Evolutionary conservation across 352 stramenopile genomes (phyloP), one percentile per base, ranked within the genome.

Genomic region (Globisporangium spinosum): DNA sequence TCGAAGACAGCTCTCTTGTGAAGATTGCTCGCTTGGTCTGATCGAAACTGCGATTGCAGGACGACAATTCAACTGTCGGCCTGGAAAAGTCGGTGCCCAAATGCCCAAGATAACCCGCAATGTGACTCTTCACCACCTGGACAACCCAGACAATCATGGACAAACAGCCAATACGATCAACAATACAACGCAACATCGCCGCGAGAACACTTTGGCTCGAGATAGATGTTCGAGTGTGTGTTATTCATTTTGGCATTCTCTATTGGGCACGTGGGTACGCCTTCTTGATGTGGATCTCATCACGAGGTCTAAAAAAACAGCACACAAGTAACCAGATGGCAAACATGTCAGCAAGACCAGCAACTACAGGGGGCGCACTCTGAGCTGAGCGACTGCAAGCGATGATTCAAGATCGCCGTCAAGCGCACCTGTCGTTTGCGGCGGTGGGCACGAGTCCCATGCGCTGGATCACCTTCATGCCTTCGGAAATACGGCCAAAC

Each of bases 391-490:
- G 17, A 20, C 12, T 5, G 6, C 12, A 20, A 3, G 20, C 51
- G 51, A 58, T 34, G 51, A 20, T 13, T 29, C 63, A 43, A 64
- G 32, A 38, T 38, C 32, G 32, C 0, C 32, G 32, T 38, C 32
- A 38, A 38, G 6, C 32, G 32, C 5, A 96, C 83, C 87, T 82
- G 79, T 98, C 92, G 65, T 96, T 91, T 27, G 83, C 76, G 5
- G 90, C 89, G 0, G 90, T 98, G 9, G 89, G 92, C 4, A 98
- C 90, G 59, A 92, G 79, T 0, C 92, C 92, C 78, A 98, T 94
- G 64, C 90, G 87, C 73, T 98, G 87, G 62, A 98, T 90, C 43
- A 97, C 89, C 51, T 90, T 84, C 93, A 98, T 98, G n/a, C 95
- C 95, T 9, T 88, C 70, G 35, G 83, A 96, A 45, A 98, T 94